Evolutionary conservation across 352 stramenopile species (phyloP).

Genomic region (Pythium vanterpoolii): DNA sequence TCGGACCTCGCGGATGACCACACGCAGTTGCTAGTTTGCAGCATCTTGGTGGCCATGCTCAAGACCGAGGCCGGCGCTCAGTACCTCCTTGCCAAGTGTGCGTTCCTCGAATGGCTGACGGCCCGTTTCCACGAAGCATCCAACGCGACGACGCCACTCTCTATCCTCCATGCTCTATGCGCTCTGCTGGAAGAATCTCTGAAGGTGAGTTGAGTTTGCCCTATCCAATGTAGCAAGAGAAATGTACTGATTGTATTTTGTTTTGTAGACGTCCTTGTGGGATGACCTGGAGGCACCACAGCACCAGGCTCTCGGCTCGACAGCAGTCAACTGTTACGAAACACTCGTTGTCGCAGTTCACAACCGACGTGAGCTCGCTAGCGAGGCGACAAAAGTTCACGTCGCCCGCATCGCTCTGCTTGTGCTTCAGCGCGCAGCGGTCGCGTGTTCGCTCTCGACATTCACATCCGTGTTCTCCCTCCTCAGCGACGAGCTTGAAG

Average conservation of each 20-base stretch:
- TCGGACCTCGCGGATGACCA: slow-evolving; percentile 77
- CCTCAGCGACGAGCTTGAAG: background rate
- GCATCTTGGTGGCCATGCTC: slow-evolving; percentile 52
- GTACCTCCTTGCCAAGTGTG: slow-evolving; percentile 63
- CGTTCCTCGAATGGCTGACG: slow-evolving; percentile 60
- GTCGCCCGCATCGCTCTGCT: background rate
- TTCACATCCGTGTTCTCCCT: slow-evolving; percentile 29
- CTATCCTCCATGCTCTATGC: slow-evolving; percentile 37
- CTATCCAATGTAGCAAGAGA: too few species aligned
- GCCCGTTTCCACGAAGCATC: slow-evolving; percentile 31
- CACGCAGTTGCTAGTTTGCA: slow-evolving; percentile 64
- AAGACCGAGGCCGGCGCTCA: slow-evolving; percentile 41
- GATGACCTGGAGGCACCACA: slow-evolving; percentile 34
- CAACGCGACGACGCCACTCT: slow-evolving; percentile 8
- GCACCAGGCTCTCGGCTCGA: slow-evolving; percentile 32
- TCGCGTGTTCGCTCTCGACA: slow-evolving; percentile 36
- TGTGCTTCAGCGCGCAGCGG: slow-evolving; percentile 23
- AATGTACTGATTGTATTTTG: background rate
- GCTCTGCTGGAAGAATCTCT: slow-evolving; percentile 37
- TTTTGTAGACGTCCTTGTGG: slow-evolving; percentile 21
- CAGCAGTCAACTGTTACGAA: slow-evolving; percentile 43
- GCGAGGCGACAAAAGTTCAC: slow-evolving; percentile 3
- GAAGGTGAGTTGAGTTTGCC: slow-evolving; percentile 14
- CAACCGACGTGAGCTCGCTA: background rate
- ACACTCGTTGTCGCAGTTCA: slow-evolving; percentile 23